phyloP scores from a whole-genome alignment of 192 early-diverging fungal species.

The Linnemannia zychae region DNA sequence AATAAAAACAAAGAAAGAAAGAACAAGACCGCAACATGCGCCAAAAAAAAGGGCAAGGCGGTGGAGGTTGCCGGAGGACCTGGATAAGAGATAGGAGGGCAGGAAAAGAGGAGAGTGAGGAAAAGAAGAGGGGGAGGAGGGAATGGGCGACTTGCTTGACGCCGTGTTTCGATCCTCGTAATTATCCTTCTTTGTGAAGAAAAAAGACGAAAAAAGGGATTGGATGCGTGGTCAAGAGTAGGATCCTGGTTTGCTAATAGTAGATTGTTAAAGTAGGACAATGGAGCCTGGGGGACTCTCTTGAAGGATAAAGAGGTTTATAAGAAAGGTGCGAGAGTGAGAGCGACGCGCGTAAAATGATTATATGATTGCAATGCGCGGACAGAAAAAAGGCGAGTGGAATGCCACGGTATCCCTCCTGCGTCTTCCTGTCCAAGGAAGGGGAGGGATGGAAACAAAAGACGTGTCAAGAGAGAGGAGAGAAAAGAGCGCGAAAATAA shows the following conservation, averaged over 20 bases:
- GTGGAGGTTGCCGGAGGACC: too few relatives aligned
- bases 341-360: too few relatives aligned
- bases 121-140: background rate
- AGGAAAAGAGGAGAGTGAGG: background rate
- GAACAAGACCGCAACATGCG: background rate
- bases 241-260: background rate
- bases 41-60: background rate
- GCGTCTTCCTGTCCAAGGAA: background rate
- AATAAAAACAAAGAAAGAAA: background rate
- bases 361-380: too few relatives aligned
- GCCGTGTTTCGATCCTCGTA: background rate
- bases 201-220: background rate
- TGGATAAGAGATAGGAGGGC: background rate
- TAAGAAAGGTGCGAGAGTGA: too few relatives aligned
- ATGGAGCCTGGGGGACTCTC: background rate
- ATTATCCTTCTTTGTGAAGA: background rate
- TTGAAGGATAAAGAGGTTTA: background rate
- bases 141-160: too few relatives aligned
- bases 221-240: background rate
- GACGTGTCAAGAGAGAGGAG: too few relatives aligned
- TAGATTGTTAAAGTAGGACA: background rate
- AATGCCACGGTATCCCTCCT: background rate
- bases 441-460: background rate
- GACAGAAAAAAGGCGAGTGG: background rate
- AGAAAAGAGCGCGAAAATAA: background rate